Evolutionary conservation across 1,284 basidiomycete species (phyloP).

Genomic region (Ganoderma resinaceum): DNA sequence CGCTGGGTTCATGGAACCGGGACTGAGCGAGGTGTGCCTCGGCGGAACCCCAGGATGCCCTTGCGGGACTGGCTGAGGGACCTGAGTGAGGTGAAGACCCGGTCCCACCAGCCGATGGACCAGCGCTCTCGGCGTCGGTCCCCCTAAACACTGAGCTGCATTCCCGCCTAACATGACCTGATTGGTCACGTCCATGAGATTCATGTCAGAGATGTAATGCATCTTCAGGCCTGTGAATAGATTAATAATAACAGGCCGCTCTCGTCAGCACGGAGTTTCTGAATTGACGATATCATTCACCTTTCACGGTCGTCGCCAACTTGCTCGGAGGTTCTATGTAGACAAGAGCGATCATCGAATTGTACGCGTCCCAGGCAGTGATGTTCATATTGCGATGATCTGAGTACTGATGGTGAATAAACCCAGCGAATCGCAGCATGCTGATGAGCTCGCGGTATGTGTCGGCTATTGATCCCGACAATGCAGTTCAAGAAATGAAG

Average conservation of each 20-base stretch:
- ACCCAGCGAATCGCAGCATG: not conserved
- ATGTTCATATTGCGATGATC: not conserved
- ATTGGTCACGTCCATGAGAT: not conserved
- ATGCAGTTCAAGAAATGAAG: too few relatives aligned
- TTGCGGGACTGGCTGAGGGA: not conserved
- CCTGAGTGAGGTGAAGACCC: not conserved
- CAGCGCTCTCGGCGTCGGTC: not conserved
- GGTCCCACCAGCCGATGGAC: not conserved
- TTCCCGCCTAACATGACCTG: not conserved
- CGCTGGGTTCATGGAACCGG: not conserved
- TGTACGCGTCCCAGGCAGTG: not conserved
- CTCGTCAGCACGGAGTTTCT: too few relatives aligned
- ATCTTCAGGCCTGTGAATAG: not conserved
- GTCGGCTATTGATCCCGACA: too few relatives aligned
- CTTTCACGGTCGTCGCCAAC: not conserved
- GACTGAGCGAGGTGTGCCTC: not conserved
- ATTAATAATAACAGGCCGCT: too few relatives aligned
- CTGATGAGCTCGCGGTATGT: not conserved
- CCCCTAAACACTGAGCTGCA: not conserved
- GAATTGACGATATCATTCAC: too few relatives aligned
- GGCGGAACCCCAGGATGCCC: not conserved
- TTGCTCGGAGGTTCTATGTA: not conserved
- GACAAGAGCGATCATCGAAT: not conserved
- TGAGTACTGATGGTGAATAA: not conserved
- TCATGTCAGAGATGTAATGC: not conserved